Conservation (phyloP, 23 red algal species). For the Agarophyton chilense region DNA sequence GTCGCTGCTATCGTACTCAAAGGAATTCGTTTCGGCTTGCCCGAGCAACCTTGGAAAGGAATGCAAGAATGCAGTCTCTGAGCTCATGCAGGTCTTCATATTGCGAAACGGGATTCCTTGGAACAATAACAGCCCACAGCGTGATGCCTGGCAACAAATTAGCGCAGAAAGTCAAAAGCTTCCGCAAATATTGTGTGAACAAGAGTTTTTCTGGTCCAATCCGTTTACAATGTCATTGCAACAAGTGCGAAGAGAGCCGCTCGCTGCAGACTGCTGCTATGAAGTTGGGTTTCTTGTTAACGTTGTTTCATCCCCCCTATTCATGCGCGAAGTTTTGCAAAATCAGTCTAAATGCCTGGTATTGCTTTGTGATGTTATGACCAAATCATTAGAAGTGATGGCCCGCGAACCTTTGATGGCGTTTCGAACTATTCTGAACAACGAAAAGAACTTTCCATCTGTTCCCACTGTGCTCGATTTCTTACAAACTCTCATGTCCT, state of each 20-base stretch:
- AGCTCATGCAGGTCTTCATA: slow-evolving; percentile 4
- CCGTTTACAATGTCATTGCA: slow-evolving; percentile 4
- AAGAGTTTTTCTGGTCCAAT: slow-evolving; percentile 3
- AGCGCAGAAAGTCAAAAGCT: not conserved
- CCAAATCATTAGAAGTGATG: not conserved
- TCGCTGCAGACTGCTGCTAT: not conserved
- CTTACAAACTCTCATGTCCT: slow-evolving; percentile 40
- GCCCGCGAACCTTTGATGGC: slow-evolving; percentile 2
- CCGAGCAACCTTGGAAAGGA: not conserved
- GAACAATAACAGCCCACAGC: not conserved
- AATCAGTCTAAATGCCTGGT: slow-evolving; percentile 17
- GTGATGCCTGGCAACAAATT: not conserved
- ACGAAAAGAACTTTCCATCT: not conserved
- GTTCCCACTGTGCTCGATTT: slow-evolving; percentile 21
- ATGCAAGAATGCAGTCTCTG: not conserved
- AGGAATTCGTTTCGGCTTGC: not conserved
- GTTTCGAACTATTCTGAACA: not conserved
- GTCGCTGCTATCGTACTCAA: not conserved
- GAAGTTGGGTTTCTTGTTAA: slow-evolving; percentile 15
- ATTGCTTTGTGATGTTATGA: slow-evolving; percentile 33
- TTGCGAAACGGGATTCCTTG: not conserved
- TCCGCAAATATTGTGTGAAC: not conserved
- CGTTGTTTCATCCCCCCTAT: slow-evolving; percentile 11
- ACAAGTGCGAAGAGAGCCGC: slow-evolving; percentile 20
- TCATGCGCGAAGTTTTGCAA: slow-evolving; percentile 15